Evolutionary conservation across 2,329 filamentous ascomycete genomes (phyloP), one percentile per base, ranked within the genome.

Genomic region (Tympanopsis confertula): DNA sequence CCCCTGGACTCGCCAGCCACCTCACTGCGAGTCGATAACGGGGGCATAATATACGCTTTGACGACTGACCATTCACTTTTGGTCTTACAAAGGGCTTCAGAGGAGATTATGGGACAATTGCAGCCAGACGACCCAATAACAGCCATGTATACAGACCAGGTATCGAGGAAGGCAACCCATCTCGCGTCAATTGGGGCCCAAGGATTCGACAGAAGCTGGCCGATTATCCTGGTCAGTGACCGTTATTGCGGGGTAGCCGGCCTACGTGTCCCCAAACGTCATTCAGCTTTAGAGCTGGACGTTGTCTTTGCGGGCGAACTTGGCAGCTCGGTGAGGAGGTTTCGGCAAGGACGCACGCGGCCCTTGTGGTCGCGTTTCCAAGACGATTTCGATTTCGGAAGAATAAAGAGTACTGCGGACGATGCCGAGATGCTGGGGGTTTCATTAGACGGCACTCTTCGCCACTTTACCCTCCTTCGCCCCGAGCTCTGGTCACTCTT

Each of bases 401-500:
- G 55, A 4, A 44, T 72, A 3, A 51, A 57, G 4, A 66, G 56
- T 44, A 62, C 61, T 1, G 43, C 52, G 3, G 63, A 68, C 32
- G 64, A 59, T 5, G 58, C 62, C 4, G 71, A 77, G 42, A 59
- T 77, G 40, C 53, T 88, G 22, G 85, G 82, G 1, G 64, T 80
- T 5, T 73, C 72, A 4, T 66, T 86, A 22, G 77, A 85, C 48
- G 85, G 85, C 2, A 74, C 79, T 0, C 50, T 88, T 17, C 74
- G 74, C 43, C 73, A 82, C 40, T 81, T 95, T 47, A 71, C 71
- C 1, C 59, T 88, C 13, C 59, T 96, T 1, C 62, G 68, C 7
- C 49, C 69, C n/a, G 57, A 71, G 2, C 69, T 79, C 5, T 83
- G 81, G 74, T 67, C 69, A 5, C 63, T 94, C 4, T 65, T 96